A percentile compares a stretch with the other conserved stretches of the same genome.
Conservation (phyloP, 805 yeast species). For the Candida berthetii region DNA sequence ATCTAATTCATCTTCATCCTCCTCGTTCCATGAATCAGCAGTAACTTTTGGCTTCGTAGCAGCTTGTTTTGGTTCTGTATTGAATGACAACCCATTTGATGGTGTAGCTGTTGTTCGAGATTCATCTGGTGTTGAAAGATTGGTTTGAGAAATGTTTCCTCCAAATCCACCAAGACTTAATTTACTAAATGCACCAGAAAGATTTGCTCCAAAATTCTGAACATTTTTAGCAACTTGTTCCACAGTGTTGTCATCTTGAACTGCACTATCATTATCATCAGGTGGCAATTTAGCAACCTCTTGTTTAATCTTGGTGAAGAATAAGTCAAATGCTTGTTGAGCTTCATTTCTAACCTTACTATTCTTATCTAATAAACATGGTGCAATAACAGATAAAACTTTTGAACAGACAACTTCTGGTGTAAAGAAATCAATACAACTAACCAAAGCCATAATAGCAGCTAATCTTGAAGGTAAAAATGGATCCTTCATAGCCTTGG, state of each 20-base stretch:
- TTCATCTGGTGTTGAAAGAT: slow-evolving; percentile 7
- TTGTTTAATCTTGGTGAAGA: slow-evolving; percentile 45
- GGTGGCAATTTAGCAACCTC: slow-evolving; percentile 34
- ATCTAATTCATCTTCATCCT: slow-evolving; percentile 6
- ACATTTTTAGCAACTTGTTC: slow-evolving; percentile 18
- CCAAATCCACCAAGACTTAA: slow-evolving; percentile 15
- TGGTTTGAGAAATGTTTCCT: slow-evolving; percentile 9
- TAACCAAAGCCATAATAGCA: slow-evolving; percentile 68
- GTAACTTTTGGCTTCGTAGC: neutral
- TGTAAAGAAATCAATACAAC: slow-evolving; percentile 57
- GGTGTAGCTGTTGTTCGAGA: slow-evolving; percentile 16
- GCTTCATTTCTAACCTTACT: slow-evolving; percentile 69
- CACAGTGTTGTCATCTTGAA: slow-evolving; percentile 20
- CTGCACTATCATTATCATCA: slow-evolving; percentile 13
- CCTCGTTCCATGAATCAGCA: slow-evolving; percentile 4
- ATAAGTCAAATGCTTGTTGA: slow-evolving; percentile 54
- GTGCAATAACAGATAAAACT: slow-evolving; percentile 78
- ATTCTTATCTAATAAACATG: slow-evolving; percentile 73
- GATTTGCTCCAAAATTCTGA: slow-evolving; percentile 16
- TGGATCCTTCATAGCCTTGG: slow-evolving; percentile 77
- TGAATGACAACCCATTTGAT: neutral
- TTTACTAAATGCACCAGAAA: slow-evolving; percentile 13
- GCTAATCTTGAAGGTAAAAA: slow-evolving; percentile 68
- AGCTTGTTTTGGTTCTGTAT: neutral
- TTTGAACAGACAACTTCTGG: slow-evolving; percentile 75